These are phyloP conservation scores for Linum tenue DNA, from an alignment of 345 rosid species.

Conservation along the genomic window DNA sequence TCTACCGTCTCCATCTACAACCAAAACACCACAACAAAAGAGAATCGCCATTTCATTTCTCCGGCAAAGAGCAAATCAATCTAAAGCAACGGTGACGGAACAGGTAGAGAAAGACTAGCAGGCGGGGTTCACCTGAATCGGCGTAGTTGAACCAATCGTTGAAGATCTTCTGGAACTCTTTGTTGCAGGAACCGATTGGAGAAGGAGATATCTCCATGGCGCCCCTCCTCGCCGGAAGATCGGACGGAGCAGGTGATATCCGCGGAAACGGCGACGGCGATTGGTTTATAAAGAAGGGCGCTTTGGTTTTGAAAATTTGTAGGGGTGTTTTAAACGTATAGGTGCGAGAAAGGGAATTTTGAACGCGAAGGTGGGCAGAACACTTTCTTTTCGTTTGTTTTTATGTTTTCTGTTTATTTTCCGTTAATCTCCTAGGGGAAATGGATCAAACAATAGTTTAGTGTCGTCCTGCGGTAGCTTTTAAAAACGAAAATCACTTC, in stretches of 20 bases:
- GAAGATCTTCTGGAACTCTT: slow-evolving; percentile 66
- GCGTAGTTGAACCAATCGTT: slow-evolving; percentile 79
- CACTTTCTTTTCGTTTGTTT: neutral
- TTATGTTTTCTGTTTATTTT: too few relatives aligned
- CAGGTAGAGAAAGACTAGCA: neutral
- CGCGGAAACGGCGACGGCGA: neutral
- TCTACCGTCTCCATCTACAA: slow-evolving; percentile 73
- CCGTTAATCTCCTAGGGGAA: too few relatives aligned
- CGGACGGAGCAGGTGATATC: neutral
- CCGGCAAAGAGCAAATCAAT: neutral
- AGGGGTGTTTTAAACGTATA: neutral
- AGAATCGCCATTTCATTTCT: neutral
- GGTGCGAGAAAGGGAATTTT: neutral
- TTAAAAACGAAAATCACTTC: too few relatives aligned
- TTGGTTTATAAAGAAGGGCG: neutral
- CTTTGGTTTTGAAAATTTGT: neutral
- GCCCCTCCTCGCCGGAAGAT: neutral
- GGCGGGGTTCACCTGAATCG: slow-evolving; percentile 55
- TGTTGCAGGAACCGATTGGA: slow-evolving; percentile 61
- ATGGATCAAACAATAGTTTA: too few relatives aligned
- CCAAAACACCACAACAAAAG: neutral
- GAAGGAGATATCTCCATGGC: slow-evolving; percentile 64
- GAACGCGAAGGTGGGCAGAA: neutral
- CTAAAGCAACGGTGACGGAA: neutral
- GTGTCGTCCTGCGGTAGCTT: too few relatives aligned